Conservation (phyloP, 106 monocot genomes). For the Platanthera guangdongensis region DNA sequence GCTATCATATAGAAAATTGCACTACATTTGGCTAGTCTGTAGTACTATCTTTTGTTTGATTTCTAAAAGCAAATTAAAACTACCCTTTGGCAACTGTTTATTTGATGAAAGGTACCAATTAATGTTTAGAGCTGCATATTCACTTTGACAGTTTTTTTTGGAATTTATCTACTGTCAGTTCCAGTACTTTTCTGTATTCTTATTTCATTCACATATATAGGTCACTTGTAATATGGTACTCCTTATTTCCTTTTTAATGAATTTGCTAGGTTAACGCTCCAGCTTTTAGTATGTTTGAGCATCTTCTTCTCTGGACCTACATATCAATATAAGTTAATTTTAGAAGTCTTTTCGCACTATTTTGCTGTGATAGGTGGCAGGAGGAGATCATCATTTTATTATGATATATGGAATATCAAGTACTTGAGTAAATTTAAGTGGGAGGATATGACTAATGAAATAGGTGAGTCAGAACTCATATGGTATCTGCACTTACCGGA, state of each 20-base stretch:
- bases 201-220: not conserved
- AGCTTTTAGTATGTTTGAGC: not conserved
- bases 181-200: not conserved
- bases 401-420: constrained; percentile 96
- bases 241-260: not conserved
- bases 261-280: not conserved
- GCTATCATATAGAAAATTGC: no score
- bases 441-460: constrained; percentile 86
- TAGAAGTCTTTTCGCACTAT: not conserved
- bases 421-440: constrained; percentile 94
- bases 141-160: not conserved
- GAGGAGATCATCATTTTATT: constrained; percentile 80
- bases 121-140: not conserved
- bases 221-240: not conserved
- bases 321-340: not conserved
- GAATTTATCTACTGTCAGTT: not conserved
- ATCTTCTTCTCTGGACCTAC: not conserved
- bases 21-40: no score
- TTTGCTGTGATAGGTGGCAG: constrained; percentile 60
- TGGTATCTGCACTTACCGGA: not conserved
- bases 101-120: not conserved
- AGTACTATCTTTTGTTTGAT: no score
- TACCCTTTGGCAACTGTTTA: not conserved
- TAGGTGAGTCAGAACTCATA: constrained; percentile 30
- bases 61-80: not conserved